phyloP scores from a whole-genome alignment of 768 basidiomycete genomes.

The Pulveroboletus frians region DNA sequence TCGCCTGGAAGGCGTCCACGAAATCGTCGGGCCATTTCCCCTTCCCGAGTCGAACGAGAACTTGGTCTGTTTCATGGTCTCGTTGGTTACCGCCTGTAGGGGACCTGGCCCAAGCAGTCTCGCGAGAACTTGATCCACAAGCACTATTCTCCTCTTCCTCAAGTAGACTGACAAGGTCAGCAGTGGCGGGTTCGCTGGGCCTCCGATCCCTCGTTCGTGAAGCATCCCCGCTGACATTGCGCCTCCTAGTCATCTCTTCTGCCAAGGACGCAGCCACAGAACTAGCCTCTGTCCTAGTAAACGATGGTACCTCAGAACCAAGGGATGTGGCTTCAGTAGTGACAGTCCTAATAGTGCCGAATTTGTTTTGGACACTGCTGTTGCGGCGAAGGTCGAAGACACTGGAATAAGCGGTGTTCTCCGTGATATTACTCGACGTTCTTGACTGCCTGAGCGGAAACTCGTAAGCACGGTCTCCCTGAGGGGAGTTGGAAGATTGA shows the following conservation, averaged over 20 bases:
- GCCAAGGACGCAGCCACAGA: slow-evolving; percentile 47
- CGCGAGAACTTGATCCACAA: slow-evolving; percentile 43
- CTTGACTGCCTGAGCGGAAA: slow-evolving; percentile 54
- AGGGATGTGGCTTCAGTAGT: slow-evolving; percentile 76
- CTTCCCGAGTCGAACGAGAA: slow-evolving; percentile 57
- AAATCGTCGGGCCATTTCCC: slow-evolving; percentile 86
- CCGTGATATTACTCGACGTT: slow-evolving; percentile 57
- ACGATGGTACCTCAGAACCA: slow-evolving; percentile 53
- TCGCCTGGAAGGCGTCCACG: slow-evolving; percentile 49
- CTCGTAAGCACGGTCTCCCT: slow-evolving; percentile 30
- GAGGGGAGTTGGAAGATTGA: slow-evolving; percentile 33
- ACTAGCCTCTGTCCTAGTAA: slow-evolving; percentile 62
- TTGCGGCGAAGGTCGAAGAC: slow-evolving; percentile 49
- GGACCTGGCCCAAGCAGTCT: slow-evolving; percentile 22
- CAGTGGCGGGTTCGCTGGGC: slow-evolving; percentile 54
- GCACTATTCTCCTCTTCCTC: slow-evolving; percentile 62
- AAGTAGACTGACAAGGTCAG: slow-evolving; percentile 61
- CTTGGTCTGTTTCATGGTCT: slow-evolving; percentile 28
- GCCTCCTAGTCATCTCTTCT: slow-evolving; percentile 38
- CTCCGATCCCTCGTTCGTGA: slow-evolving; percentile 49
- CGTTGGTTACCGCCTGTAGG: slow-evolving; percentile 18
- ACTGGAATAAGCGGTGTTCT: slow-evolving; percentile 54
- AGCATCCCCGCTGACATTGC: slow-evolving; percentile 22
- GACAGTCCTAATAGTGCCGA: slow-evolving; percentile 75
- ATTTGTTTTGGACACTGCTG: slow-evolving; percentile 50